phyloP scores from a whole-genome alignment of 441 rosid species.

The Euphorbia celastroides region DNA sequence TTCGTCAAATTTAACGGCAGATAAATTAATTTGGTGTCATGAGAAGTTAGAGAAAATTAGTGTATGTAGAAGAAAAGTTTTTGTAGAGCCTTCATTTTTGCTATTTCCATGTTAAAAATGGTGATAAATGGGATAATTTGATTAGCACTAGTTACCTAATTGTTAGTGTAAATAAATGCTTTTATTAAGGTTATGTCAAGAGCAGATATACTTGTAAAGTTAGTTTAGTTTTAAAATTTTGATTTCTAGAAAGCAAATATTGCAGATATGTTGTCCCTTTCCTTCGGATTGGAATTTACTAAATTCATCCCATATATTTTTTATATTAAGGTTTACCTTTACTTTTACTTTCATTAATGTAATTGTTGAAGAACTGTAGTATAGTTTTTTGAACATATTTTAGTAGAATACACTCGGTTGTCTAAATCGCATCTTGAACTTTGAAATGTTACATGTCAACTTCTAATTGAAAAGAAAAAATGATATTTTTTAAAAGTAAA shows the following conservation, averaged over 20 bases:
- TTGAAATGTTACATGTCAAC: no score
- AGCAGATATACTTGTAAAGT: background rate
- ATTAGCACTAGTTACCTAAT: background rate
- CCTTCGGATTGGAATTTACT: no score
- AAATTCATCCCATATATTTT: no score
- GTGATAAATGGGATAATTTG: background rate
- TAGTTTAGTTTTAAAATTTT: background rate
- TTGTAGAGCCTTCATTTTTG: slow-evolving; percentile 52
- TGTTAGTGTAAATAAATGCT: background rate
- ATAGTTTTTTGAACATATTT: no score
- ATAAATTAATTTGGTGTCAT: slow-evolving; percentile 60
- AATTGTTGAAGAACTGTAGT: no score
- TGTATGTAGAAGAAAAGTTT: slow-evolving; percentile 41
- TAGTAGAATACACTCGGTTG: no score
- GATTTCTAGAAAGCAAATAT: background rate
- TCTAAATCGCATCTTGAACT: no score
- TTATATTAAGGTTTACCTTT: no score
- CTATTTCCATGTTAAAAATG: slow-evolving; percentile 54
- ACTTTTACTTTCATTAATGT: no score
- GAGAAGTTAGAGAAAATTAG: slow-evolving; percentile 48
- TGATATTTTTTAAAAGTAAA: no score
- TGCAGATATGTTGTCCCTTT: no score
- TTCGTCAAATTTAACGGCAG: slow-evolving; percentile 45
- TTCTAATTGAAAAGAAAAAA: no score
- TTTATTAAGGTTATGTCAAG: background rate